Conservation (phyloP, 2,329 filamentous ascomycete species). For the Arthrinium phaeospermum region DNA sequence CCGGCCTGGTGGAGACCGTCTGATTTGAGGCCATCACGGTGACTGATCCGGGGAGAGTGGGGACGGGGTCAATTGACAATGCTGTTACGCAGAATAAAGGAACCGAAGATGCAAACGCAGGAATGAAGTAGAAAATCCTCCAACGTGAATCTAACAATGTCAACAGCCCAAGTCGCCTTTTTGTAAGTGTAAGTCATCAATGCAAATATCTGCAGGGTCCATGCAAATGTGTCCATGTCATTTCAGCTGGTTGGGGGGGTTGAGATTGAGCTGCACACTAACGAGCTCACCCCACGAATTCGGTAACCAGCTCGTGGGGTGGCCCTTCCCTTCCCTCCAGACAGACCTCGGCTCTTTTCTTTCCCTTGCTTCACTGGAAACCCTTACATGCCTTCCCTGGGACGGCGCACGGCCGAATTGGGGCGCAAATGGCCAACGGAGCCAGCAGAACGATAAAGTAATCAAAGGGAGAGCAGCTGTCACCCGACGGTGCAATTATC, state of each 20-base stretch:
- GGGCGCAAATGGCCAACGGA: neutral
- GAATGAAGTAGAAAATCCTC: neutral
- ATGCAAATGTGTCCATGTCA: neutral
- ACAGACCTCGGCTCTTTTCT: neutral
- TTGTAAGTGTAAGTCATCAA: neutral
- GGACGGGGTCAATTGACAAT: neutral
- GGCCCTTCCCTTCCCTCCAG: neutral
- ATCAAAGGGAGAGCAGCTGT: neutral
- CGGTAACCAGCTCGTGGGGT: constrained; percentile 12
- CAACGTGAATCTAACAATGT: neutral
- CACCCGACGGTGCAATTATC: neutral
- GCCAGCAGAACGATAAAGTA: neutral
- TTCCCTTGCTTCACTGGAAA: neutral
- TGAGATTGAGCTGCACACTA: neutral
- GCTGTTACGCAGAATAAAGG: neutral
- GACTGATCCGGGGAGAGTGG: neutral
- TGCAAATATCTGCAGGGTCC: neutral
- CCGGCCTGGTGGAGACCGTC: constrained; percentile 21
- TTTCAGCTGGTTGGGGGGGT: neutral
- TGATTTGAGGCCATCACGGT: constrained; percentile 28
- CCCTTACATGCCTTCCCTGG: neutral
- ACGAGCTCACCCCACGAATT: constrained; percentile 11
- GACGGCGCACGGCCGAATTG: neutral
- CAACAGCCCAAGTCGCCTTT: neutral
- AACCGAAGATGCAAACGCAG: neutral